These are phyloP conservation scores for Alternaria brassicicola DNA, from an alignment of 2,329 filamentous ascomycete genomes.

Conservation along the genomic window DNA sequence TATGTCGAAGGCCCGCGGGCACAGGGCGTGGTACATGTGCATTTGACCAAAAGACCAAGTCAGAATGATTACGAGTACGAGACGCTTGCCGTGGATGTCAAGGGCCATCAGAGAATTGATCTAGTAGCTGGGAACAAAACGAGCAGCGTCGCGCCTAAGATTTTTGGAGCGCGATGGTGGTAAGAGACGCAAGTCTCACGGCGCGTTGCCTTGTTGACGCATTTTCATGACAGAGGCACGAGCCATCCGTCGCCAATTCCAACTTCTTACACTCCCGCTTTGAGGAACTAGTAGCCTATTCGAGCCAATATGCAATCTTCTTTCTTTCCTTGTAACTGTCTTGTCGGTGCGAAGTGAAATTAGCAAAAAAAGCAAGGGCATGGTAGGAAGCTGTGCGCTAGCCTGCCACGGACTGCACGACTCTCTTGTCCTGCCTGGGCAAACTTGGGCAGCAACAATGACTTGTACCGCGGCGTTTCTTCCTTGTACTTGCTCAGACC, in stretches of 20 bases:
- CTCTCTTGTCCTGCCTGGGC: not conserved
- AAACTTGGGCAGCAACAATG: not conserved
- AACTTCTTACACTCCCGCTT: not conserved
- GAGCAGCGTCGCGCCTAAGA: conserved; percentile 41
- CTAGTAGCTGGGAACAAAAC: conserved; percentile 37
- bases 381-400: not conserved
- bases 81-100: conserved; percentile 79
- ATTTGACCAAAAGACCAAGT: conserved; percentile 73
- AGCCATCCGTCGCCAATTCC: not conserved
- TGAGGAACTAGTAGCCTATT: not conserved
- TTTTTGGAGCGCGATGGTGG: conserved; percentile 48
- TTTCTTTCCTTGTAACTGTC: not conserved
- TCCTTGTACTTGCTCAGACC: not conserved
- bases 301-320: not conserved
- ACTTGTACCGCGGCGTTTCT: too few species aligned
- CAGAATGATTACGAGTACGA: conserved; percentile 76
- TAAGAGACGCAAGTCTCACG: conserved; percentile 10
- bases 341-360: not conserved
- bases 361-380: not conserved
- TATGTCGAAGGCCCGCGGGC: conserved; percentile 79
- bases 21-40: conserved; percentile 74
- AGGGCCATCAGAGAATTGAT: conserved; percentile 62
- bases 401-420: not conserved
- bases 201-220: not conserved
- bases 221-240: not conserved